Evolutionary conservation across 1,139 yeast species (phyloP), one percentile per base, ranked within the genome.

Genomic region (Oligophagozyma castellii): DNA sequence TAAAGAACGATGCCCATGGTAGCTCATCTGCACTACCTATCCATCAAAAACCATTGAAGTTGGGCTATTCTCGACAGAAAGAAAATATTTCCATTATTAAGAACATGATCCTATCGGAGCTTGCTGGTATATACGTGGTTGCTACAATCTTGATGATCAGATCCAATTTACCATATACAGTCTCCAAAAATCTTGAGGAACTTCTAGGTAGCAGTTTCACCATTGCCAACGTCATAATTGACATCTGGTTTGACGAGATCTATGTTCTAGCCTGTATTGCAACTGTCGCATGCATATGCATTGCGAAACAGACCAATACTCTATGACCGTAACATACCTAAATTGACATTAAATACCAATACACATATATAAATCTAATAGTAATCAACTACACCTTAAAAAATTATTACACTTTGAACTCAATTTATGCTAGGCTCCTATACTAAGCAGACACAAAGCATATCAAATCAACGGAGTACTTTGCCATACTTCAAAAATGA

Each of bases 141-240:
- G 77, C 95, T 1, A 80, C 95, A 0, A 75, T 89, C 2, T 58
- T 84, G 16, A 61, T 84, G 42, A 65, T 84, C 31, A 65, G 93
- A 33, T 70, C 89, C 16, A 79, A 77, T 43, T 53, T 83, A 31
- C 89, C 94, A 0, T 53, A 62, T 12, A 63, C 56, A 16, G 68
- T 73, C 42, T 60, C 78, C 6, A 64, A 39, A 21, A 50, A 46
- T 20, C 37, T 58, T 16, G 46, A 48, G 32, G 38, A 44, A 14
- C 35, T 57, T 19, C 37, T 56, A 25, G 42, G 57, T 26, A 45
- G 46, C 30, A 42, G 44, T 21, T 44, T 46, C 28, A 40, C 48
- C 1, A 48, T 51, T 3, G 45, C 49, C n/a, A 72, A 72, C 12
- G 56, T 63, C 22, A 66, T 75, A 33, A 73, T 83, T 19, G 93